Base-by-base conservation (phyloP, 306 rosid genomes). In the Cyclanthera cordifolia region DNA sequence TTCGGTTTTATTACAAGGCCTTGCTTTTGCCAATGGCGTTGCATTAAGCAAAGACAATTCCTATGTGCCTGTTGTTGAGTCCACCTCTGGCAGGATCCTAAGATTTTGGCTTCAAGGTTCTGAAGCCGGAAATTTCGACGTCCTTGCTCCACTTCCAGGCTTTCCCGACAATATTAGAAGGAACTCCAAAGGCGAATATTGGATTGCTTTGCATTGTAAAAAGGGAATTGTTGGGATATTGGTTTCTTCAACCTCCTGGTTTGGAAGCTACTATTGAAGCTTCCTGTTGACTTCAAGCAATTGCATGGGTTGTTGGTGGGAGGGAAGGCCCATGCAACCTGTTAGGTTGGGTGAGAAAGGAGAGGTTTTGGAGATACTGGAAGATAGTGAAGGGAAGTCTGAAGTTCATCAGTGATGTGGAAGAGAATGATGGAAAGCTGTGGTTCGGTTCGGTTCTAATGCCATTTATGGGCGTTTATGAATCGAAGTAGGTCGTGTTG, bases 91-190 rank as follows among this genome's bases (percentile, higher is more conserved):
- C 80, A 82, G 67, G 76, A 78, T 89, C 81, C 77, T 73, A 24
- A 78, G 96, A 78, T 89, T 80, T 53, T 93, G 96, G 98, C 95
- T 93, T 61, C 72, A n/a, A 14, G 96, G 96, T 8, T 86, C 96
- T 3, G 79, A 86, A 9, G 84, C 89, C 1, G 98, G 98, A 70
- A 71, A 79, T 3, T 75, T 72, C 1, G 91, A 89, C 19, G 79
- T 83, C 54, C 90, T 93, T 0, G 82, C 87, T 0, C 80, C 67
- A 79, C 79, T 93, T 48, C 95, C 88, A 0, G 98, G 95, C 41
- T 87, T 80, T 74, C 98, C 98, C 0, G 96, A 93, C 76, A 93
- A 93, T 10, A 10, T 89, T 4, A 79, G 98, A 66, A 88, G 89
- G 66, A 89, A 86, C 61, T 58, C 86, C 0, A 82, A 82, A 41